phyloP scores from a whole-genome alignment of 148 eudicot species.

The Linanthus parryae region DNA sequence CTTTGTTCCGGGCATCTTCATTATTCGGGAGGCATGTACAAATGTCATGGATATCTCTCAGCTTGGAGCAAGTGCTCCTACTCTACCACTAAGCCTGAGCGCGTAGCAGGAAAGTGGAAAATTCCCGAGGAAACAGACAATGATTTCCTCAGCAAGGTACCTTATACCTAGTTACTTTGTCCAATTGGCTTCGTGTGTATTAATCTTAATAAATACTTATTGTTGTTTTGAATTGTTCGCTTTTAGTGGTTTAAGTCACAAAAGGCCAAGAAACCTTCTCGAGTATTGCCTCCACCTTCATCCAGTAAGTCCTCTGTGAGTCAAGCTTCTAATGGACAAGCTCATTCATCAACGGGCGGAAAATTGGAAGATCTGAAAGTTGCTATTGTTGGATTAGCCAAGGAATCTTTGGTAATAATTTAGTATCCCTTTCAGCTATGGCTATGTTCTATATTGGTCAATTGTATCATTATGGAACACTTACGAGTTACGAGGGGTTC shows the following conservation, averaged over 20 bases:
- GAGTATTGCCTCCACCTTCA: slow-evolving; percentile 57
- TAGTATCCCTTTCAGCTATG: slow-evolving; percentile 7
- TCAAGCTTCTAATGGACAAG: slow-evolving; percentile 34
- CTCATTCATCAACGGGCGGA: slow-evolving; percentile 50
- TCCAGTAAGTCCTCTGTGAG: slow-evolving; percentile 35
- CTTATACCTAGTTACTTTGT: slow-evolving; percentile 6
- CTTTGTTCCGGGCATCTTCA: slow-evolving; percentile 68
- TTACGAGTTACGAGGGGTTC: not conserved
- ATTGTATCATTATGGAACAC: not conserved
- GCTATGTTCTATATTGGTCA: not conserved
- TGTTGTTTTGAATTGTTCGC: slow-evolving; percentile 12
- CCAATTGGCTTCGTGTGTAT: no score
- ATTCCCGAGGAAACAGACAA: slow-evolving; percentile 74
- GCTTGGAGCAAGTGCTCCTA: slow-evolving; percentile 95
- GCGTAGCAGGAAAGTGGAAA: slow-evolving; percentile 86
- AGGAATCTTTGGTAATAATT: slow-evolving; percentile 50
- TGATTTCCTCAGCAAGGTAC: slow-evolving; percentile 76
- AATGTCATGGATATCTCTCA: slow-evolving; percentile 71
- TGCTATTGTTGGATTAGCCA: slow-evolving; percentile 48
- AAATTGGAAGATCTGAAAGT: slow-evolving; percentile 64
- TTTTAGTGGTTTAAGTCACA: slow-evolving; percentile 86
- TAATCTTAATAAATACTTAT: no score
- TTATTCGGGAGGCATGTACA: slow-evolving; percentile 70
- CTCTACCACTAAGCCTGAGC: slow-evolving; percentile 63
- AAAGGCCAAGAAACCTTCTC: slow-evolving; percentile 51